These are phyloP conservation scores for Sarcocystis neurona DNA, from an alignment of 169 alveolate species.

Conservation along the genomic window DNA sequence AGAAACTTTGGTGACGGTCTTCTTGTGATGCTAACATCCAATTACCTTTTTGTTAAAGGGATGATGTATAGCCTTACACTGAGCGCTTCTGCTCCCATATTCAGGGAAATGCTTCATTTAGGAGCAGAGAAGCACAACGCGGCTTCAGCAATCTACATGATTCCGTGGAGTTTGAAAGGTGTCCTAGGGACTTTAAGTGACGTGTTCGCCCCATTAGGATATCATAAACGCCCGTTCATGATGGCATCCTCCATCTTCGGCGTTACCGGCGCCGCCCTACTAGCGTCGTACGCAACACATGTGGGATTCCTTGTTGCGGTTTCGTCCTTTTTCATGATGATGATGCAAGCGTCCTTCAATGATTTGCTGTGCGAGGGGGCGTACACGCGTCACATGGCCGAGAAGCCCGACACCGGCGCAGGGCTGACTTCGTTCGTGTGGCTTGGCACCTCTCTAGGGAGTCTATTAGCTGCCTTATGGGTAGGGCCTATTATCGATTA, in stretches of 20 bases:
- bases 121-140: slow-evolving; percentile 62
- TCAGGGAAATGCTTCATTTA: slow-evolving; percentile 57
- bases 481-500: slow-evolving; percentile 65
- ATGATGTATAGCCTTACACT: slow-evolving; percentile 48
- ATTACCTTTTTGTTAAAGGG: slow-evolving; percentile 52
- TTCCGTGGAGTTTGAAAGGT: slow-evolving; percentile 67
- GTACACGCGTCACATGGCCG: slow-evolving; percentile 58
- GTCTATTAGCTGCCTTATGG: slow-evolving; percentile 55
- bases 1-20: slow-evolving; percentile 42
- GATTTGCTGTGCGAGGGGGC: slow-evolving; percentile 62
- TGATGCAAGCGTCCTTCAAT: slow-evolving; percentile 62
- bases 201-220: slow-evolving; percentile 59
- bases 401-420: slow-evolving; percentile 62
- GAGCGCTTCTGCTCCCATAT: slow-evolving; percentile 59
- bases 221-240: slow-evolving; percentile 64
- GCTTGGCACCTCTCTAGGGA: slow-evolving; percentile 60
- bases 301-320: slow-evolving; percentile 48
- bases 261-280: slow-evolving; percentile 46
- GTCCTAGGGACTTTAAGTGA: slow-evolving; percentile 57
- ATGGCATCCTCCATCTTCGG: slow-evolving; percentile 49
- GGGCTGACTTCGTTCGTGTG: slow-evolving; percentile 59
- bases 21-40: slow-evolving; percentile 42
- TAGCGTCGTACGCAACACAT: slow-evolving; percentile 34
- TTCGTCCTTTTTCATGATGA: slow-evolving; percentile 38
- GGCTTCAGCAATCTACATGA: slow-evolving; percentile 59